Evolutionary conservation across 2,329 filamentous ascomycete species (phyloP), one percentile per base, ranked within the genome.

Genomic region (Aspergillus vadensis): DNA sequence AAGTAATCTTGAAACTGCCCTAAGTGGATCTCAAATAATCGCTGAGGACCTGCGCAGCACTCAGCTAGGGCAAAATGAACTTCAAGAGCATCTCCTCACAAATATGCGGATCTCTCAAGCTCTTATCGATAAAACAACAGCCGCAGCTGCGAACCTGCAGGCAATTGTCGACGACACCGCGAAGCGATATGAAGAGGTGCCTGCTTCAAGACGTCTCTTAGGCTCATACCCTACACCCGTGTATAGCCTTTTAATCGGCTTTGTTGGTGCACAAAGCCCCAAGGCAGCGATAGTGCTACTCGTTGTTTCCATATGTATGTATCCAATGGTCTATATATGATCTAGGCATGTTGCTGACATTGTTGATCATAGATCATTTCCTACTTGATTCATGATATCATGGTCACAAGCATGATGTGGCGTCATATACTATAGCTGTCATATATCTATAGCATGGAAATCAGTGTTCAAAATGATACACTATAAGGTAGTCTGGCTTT

Each of bases 11-110:
- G 72, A 76, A 32, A 57, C 38, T 3, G 66, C 70, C 2, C 71
- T 81, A 30, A 64, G 72, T 7, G 58, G 69, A 15, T 74, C 78
- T 6, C 71, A 76, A 57, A 21, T 50, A 1, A 76, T 65, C 58
- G 72, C 76, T 3, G 65, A 69, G 25, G 60, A 67, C 15, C 57
- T 81, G 10, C 72, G 72, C 21, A 66, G 67, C 55, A 63, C 67
- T 5, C 77, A 81, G 39, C 25, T 61, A n/a, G 65, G 67, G 14
- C 72, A 75, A 10, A 67, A 64, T 4, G 62, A 62, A 36, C 51
- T 68, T 2, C 73, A 75, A 49, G 65, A 74, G 36, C 63, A 63
- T 8, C 52, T 76, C 5, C 63, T 71, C 39, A 63, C 52, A 1
- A 69, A 70, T 21, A 63, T 71, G 9, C 67, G 68, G 47, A 61